Base-by-base conservation (phyloP, 768 basidiomycete genomes). In the Lentinula raphanica region DNA sequence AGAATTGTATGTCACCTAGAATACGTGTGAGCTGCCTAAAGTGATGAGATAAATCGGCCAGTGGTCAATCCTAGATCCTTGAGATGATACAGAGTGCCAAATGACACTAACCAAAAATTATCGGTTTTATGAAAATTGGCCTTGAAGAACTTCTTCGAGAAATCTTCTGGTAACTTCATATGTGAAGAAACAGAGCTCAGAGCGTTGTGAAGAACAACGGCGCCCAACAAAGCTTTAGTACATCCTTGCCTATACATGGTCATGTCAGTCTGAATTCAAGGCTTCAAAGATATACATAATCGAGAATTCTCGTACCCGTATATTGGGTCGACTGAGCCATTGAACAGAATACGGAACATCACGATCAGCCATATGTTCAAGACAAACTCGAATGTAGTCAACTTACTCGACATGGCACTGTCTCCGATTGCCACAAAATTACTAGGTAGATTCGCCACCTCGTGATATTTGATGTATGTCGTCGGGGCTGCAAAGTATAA, bases 351-450 rank as follows among this genome's bases (percentile, higher is more conserved):
- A 35, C 8, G 32, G 9, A n/a, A n/a, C n/a, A n/a, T n/a, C n/a
- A n/a, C n/a, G n/a, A n/a, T n/a, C n/a, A n/a, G n/a, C n/a, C n/a
- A n/a, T n/a, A n/a, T n/a, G n/a, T n/a, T n/a, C n/a, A n/a, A n/a
- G n/a, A n/a, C n/a, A n/a, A n/a, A n/a, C n/a, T n/a, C n/a, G n/a
- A n/a, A n/a, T n/a, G n/a, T n/a, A 35, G 13, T 35, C 3, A 21
- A 9, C 39, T 21, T 25, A 42, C 39, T 11, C 9, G 54, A 45
- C 13, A 45, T 29, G 8, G 46, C 61, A 29, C 60, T 56, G 46
- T 65, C 64, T 11, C 64, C 64, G 1, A 64, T 5, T 13, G 64
- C 64, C 25, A 64, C 48, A 27, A 59, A 65, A 39, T 64, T 65
- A 19, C 17, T 40, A 1, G 67, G 67, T 5, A 67, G 25, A 5